Evolutionary conservation across 2,329 filamentous ascomycete species (phyloP).

Genomic region (Pestalotiopsis sp.): DNA sequence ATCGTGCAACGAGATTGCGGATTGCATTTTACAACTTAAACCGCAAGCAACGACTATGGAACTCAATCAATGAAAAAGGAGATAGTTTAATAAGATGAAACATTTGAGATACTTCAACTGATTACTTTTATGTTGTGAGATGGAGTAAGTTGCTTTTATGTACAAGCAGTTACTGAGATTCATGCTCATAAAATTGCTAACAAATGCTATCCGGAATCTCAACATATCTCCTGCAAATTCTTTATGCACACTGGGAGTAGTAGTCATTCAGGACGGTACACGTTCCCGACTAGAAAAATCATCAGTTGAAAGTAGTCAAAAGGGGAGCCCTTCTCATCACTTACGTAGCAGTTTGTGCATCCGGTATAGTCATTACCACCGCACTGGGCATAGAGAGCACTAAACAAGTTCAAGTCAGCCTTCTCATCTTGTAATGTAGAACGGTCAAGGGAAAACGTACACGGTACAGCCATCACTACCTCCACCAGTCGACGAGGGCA

Average conservation of each 20-base stretch:
- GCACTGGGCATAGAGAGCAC: constrained; percentile 8
- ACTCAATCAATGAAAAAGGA: too few species aligned
- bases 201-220: not conserved
- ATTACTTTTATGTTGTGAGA: too few species aligned
- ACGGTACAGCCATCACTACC: constrained; percentile 4
- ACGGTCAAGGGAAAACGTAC: not conserved
- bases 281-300: not conserved
- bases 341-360: constrained; percentile 10
- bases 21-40: too few species aligned
- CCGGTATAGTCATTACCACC: constrained; percentile 10
- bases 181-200: not conserved
- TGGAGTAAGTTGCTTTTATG: too few species aligned
- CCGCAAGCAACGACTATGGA: too few species aligned
- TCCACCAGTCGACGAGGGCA: not conserved
- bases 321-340: not conserved
- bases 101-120: too few species aligned
- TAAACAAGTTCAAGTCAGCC: not conserved
- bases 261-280: constrained; percentile 6
- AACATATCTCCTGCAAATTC: not conserved
- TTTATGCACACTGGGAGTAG: constrained; percentile 9
- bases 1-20: too few species aligned
- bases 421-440: not conserved
- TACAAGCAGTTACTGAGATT: not conserved
- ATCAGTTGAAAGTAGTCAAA: not conserved
- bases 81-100: not conserved